These are phyloP conservation scores for Azolla pinnata DNA, from an alignment of 75 land plant genomes.

Conservation along the genomic window DNA sequence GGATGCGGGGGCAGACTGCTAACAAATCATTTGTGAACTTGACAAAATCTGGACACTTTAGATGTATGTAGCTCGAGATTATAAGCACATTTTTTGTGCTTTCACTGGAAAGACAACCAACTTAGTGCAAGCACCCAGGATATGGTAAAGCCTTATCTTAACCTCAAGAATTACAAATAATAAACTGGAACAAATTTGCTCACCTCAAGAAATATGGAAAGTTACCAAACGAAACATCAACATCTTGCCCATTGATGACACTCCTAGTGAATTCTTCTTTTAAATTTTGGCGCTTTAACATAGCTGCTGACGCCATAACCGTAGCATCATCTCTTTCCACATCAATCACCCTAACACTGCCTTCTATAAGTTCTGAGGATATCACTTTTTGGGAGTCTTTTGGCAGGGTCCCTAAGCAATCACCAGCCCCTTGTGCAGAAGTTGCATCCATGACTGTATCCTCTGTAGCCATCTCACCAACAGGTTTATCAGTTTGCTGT, in stretches of 20 bases:
- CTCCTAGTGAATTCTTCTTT: constrained; percentile 9
- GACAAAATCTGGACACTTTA: constrained; percentile 46
- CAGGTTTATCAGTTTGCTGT: too few relatives aligned
- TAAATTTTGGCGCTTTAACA: constrained; percentile 3
- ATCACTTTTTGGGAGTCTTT: neutral
- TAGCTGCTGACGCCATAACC: neutral
- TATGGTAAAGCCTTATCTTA: neutral
- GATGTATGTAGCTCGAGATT: constrained; percentile 46
- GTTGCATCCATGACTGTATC: too few relatives aligned
- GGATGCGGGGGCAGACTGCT: constrained; percentile 47
- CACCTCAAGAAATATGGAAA: constrained; percentile 19
- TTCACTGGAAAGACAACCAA: constrained; percentile 38
- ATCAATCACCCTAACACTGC: constrained; percentile 1
- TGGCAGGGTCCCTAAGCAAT: neutral
- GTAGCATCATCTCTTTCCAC: neutral
- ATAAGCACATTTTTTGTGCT: constrained; percentile 60
- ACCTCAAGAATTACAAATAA: neutral
- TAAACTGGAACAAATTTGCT: neutral
- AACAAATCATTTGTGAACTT: constrained; percentile 47
- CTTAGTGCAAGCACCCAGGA: too few relatives aligned
- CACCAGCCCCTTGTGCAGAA: neutral
- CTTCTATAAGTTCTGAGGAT: neutral
- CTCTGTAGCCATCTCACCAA: too few relatives aligned
- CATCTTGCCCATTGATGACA: constrained; percentile 11
- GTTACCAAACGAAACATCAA: constrained; percentile 12